Evolutionary conservation across 2,329 filamentous ascomycete species (phyloP), one percentile per base, ranked within the genome.

Genomic region (Aspergillus sp.): DNA sequence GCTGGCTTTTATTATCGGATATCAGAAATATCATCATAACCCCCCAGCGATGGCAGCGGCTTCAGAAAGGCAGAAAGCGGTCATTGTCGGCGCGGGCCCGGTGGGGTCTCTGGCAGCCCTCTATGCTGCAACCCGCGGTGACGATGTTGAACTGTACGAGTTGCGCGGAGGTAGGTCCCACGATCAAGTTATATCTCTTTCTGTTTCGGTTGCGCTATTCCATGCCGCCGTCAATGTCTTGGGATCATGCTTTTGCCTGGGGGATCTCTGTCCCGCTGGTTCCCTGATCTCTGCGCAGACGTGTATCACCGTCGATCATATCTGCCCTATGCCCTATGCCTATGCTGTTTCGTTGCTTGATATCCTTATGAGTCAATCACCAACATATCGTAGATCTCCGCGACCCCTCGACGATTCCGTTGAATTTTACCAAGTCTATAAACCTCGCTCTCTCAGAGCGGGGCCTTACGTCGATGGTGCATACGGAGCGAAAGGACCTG

Each of bases 391-490:
- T 43, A 96, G 91, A 98, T 65, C 78, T 96, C 30, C 79, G 91
- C 25, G 79, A 93, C 55, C 79, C 82, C 2, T 73, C 76, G 2
- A 94, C 84, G 1, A 78, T 79, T 17, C 88, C 89, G 3, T 70
- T 96, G 40, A 95, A 95, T 61, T 95, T 95, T 55, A 93, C 88
- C 39, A 93, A 86, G 58, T 96, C 91, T n/a, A 98, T 98, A 67
- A 98, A 98, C 54, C 66, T 98, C 34, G 89, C 91, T 14, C 69
- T 98, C 1, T 96, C 91, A 0, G 88, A 96, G 57, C 78, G 91
- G 37, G 91, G 91, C 19, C 88, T 96, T 57, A 83, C 91, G 57
- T 84, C 89, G 14, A 80, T 98, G 62, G 74, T 75, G 32, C 68
- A 82, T 47, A 76, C 83, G 1, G 74, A 76, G 15, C 72, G 78